Evolutionary conservation across 2,329 filamentous ascomycete species (phyloP), one percentile per base, ranked within the genome.

Genomic region (Rhynchosporium secalis): DNA sequence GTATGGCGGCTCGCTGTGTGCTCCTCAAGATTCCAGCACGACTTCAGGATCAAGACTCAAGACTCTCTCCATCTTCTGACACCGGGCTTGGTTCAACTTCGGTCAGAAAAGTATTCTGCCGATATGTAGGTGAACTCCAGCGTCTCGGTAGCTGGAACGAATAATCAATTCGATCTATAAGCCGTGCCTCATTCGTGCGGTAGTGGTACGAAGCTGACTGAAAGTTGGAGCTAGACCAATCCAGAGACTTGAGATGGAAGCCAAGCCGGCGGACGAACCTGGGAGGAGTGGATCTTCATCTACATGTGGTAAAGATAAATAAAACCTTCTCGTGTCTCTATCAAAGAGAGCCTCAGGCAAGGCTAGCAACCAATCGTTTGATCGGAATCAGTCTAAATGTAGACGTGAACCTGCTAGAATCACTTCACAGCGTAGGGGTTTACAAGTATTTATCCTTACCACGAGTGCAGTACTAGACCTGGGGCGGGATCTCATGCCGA

Each of bases 221-320:
- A 40, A 40, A 7, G 7, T 12, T 40, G 36, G 36, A 40, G 7
- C 36, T 40, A 12, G 36, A 40, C 12, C 36, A 12, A 40, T 15
- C 49, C 33, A 52, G 33, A 52, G 3, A 33, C 36, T 33, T 38
- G 49, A 33, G 49, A 52, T 52, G 15, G 31, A 26, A 52, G 49
- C 49, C 49, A 38, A 40, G 49, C 41, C 41, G 33, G 49, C 49
- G 15, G 12, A 52, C 13, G 49, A 52, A 38, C 49, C 49, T 52
- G 38, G 49, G 38, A 52, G 33, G 28, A 15, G 31, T 52, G 49
- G 49, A 52, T 52, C 49, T 52, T 52, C n/a, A 52, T 20, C 38
- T 36, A 7, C 20, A 20, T 20, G 33, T 36, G 9, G 28, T 29
- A 29, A 13, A 26, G 46, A 26, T 48, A 29, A 29, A 46, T 20